phyloP scores from a whole-genome alignment of 768 basidiomycete species.

The Mycena polygramma region DNA sequence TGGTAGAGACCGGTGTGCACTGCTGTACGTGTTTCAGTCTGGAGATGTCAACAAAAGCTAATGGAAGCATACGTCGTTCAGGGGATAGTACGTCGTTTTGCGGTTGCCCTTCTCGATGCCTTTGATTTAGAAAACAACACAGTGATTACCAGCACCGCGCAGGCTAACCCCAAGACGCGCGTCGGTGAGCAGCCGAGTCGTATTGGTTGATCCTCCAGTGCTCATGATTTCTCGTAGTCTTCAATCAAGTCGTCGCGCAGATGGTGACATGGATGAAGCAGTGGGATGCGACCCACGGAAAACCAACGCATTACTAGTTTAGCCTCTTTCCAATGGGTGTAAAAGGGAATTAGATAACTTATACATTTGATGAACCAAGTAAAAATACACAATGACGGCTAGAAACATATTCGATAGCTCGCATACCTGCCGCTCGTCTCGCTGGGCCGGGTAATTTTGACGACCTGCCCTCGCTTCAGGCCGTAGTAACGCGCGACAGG shows the following conservation, averaged over 20 bases:
- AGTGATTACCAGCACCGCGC: constrained; percentile 35
- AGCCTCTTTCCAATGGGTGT: background rate
- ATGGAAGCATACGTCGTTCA: background rate
- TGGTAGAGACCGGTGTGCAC: constrained; percentile 33
- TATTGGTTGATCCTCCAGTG: background rate
- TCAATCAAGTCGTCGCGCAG: constrained; percentile 30
- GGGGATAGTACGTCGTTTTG: constrained; percentile 31
- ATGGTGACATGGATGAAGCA: constrained; percentile 34
- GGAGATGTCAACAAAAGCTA: background rate
- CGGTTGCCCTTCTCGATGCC: background rate
- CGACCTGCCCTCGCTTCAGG: constrained; percentile 93
- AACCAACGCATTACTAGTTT: background rate
- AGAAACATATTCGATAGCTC: constrained; percentile 93
- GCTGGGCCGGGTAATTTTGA: constrained; percentile 97
- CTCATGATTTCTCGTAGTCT: constrained; percentile 15
- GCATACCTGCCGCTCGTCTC: constrained; percentile 97
- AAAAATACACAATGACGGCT: constrained; percentile 30
- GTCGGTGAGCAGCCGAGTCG: constrained; percentile 16
- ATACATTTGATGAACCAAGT: constrained; percentile 1
- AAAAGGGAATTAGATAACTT: background rate
- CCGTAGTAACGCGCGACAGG: constrained; percentile 99
- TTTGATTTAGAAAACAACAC: background rate
- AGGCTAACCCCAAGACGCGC: constrained; percentile 28
- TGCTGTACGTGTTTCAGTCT: constrained; percentile 26
- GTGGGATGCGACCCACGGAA: constrained; percentile 20